phyloP scores from a whole-genome alignment of 495 filamentous ascomycete species.

The Niebla homalea region DNA sequence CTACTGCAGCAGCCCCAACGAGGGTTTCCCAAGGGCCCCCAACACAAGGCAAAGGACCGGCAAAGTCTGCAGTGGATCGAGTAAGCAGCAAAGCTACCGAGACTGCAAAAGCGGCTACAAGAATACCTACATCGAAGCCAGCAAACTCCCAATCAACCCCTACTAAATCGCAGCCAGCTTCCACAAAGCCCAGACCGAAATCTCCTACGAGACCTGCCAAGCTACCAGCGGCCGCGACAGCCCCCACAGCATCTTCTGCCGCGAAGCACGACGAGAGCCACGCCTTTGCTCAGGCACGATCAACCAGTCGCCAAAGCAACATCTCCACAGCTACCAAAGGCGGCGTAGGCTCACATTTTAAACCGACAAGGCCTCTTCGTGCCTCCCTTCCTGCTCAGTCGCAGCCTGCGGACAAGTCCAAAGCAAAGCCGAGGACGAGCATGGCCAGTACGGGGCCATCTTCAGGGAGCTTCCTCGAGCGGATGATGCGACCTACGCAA shows the following conservation, averaged over 20 bases:
- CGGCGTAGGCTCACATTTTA: conserved; percentile 4
- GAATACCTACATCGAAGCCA: conserved; percentile 18
- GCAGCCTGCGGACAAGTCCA: conserved; percentile 25
- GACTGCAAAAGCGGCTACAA: conserved; percentile 4
- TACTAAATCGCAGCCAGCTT: conserved; percentile 9
- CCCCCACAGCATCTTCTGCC: conserved; percentile 48
- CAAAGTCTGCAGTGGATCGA: neutral
- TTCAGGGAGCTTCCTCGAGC: conserved; percentile 67
- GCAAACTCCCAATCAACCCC: neutral
- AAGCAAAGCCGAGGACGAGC: conserved; percentile 27
- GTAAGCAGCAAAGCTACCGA: neutral
- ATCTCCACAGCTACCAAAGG: conserved; percentile 14
- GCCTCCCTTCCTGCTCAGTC: conserved; percentile 26
- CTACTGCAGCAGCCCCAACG: conserved; percentile 17
- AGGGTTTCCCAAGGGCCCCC: neutral
- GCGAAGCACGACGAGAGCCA: conserved; percentile 30
- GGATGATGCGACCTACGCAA: conserved; percentile 88
- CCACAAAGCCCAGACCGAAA: conserved; percentile 44
- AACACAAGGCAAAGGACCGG: neutral
- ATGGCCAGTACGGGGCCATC: conserved; percentile 32
- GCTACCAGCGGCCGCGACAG: conserved; percentile 45
- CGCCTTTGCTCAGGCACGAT: conserved; percentile 25
- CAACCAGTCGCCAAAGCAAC: conserved; percentile 33
- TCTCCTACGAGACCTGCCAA: conserved; percentile 53
- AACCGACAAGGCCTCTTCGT: conserved; percentile 26